Evolutionary conservation across 2,329 filamentous ascomycete species (phyloP).

Genomic region (Clarireedia hainanense): DNA sequence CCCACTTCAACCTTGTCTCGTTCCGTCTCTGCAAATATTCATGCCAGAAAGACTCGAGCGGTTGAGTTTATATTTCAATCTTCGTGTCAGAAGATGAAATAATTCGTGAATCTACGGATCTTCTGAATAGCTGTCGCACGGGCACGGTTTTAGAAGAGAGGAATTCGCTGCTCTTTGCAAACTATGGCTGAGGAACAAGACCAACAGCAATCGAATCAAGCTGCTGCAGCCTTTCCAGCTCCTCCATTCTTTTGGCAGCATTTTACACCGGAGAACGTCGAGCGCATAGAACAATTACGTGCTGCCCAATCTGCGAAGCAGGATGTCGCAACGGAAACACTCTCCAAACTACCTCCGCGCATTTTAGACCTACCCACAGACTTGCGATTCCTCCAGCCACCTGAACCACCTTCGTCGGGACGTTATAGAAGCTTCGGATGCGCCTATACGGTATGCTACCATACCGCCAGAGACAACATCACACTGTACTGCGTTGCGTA

Average conservation of each 20-base stretch:
- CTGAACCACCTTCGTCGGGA: constrained; percentile 62
- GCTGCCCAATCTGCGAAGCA: constrained; percentile 19
- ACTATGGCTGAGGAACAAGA: constrained; percentile 47
- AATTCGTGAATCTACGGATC: no score
- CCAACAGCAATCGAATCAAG: constrained; percentile 37
- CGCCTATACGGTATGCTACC: constrained; percentile 44
- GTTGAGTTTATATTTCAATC: no score
- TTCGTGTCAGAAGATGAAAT: no score
- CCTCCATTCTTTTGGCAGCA: constrained; percentile 86
- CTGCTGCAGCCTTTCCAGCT: constrained; percentile 66
- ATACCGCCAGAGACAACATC: background rate
- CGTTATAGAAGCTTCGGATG: constrained; percentile 70
- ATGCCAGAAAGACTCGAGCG: background rate
- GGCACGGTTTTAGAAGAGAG: no score
- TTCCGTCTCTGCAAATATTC: background rate
- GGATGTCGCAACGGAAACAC: constrained; percentile 8
- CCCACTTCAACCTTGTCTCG: constrained; percentile 1
- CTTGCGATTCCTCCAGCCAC: constrained; percentile 72
- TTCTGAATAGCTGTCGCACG: no score
- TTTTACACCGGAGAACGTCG: constrained; percentile 71
- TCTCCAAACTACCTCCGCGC: constrained; percentile 24
- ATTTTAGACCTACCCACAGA: constrained; percentile 39
- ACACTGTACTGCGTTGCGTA: no score
- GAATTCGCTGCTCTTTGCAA: background rate
- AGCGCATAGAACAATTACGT: constrained; percentile 45